Base-by-base conservation (phyloP, 164 flowering plant genomes). In the Houttuynia cordata region DNA sequence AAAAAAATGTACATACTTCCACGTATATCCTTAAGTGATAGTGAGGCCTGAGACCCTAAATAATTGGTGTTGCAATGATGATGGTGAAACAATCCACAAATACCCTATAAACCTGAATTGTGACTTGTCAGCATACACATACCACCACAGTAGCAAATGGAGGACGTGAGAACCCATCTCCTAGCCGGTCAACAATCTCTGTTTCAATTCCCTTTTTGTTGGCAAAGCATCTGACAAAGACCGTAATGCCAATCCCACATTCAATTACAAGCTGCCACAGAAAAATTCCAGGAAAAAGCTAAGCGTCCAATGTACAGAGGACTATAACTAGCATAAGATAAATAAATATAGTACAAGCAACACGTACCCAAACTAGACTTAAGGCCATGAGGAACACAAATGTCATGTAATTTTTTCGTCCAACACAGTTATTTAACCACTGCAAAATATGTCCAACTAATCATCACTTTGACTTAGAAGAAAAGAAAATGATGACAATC, bases 371-470 rank as follows among this genome's bases (percentile, higher is more conserved):
- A 50, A 79, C 49, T 45, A 88, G 86, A 78, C 91, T 83, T 20
- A 73, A 70, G 58, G 86, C 91, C 96, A 88, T 88, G 23, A 88
- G 85, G 71, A 75, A 78, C 42, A 88, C 76, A n/a, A n/a, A n/a
- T 21, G 89, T 81, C 55, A 76, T 66, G 64, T 88, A 88, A 66
- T 88, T 88, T 75, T 83, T 88, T 66, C 89, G 77, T 60, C 96
- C 96, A 60, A 88, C 93, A 56, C 96, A 88, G 71, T 88, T 88
- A 71, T 88, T 88, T 71, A 88, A 64, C 96, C 96, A 88, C 96
- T 88, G 84, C 71, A 73, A 47, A 62, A 63, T 45, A 10, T 8
- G 15, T 30, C 37, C 37, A 30, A 30, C 37, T 30, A 30, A 6
- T 30, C 37, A 45, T 45, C 17, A 45, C 8, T 12, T 45, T 45